Evolutionary conservation across 192 early-diverging fungal genomes (phyloP).

Genomic region (Podila verticillata): DNA sequence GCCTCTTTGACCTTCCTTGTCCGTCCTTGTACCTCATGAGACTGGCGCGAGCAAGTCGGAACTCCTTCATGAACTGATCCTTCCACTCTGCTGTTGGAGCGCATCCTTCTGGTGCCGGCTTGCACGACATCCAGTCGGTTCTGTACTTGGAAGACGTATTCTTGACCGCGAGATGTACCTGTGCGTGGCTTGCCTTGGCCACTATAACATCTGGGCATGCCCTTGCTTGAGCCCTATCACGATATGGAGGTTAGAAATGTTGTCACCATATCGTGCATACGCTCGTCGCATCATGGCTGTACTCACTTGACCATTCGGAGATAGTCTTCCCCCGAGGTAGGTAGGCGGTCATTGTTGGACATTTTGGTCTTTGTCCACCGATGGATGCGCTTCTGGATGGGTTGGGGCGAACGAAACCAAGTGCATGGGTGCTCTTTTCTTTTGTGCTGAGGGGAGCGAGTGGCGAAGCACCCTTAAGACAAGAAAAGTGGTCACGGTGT

Average conservation of each 20-base stretch:
- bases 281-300: too few species aligned
- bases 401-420: not conserved
- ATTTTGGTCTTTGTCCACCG: not conserved
- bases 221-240: conserved; percentile 30
- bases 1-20: not conserved
- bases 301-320: conserved; percentile 41
- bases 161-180: conserved; percentile 31
- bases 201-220: conserved; percentile 34
- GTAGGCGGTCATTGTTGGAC: conserved; percentile 25
- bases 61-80: conserved; percentile 33
- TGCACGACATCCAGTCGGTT: conserved; percentile 39
- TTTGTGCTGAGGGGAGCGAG: not conserved
- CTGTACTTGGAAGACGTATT: conserved; percentile 40
- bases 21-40: conserved; percentile 13
- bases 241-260: too few species aligned
- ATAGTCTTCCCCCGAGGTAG: conserved; percentile 45
- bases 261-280: too few species aligned
- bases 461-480: not conserved
- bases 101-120: conserved; percentile 40
- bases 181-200: conserved; percentile 2
- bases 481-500: not conserved
- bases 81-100: conserved; percentile 38
- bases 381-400: not conserved
- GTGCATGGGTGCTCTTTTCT: not conserved
- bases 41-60: not conserved